Base-by-base conservation (phyloP, 2,329 filamentous ascomycete species). In the Elsinoe perseae region DNA sequence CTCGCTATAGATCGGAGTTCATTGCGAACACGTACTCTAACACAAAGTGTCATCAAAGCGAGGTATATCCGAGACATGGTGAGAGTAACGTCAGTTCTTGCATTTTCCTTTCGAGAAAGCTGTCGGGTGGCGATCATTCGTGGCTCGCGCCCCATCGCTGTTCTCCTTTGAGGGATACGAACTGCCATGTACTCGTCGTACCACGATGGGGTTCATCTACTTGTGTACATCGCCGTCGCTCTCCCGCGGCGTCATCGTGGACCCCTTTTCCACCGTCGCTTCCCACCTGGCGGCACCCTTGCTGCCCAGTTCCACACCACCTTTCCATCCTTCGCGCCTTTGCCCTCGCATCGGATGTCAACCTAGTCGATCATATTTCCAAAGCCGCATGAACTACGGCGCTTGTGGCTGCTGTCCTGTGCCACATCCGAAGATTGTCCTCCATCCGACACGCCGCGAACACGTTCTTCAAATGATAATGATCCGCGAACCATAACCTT, bases 321-420 rank as follows among this genome's bases (percentile, higher is more conserved):
- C 44, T 30, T 18, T 32, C 44, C 44, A 50, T 50, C 44, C 25
- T 30, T 50, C 44, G 44, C 27, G 30, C 44, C 25, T 30, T 50
- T 27, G 44, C 27, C 44, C 9, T 30, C 10, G 25, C 21, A 43
- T 32, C 44, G 25, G 25, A 30, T 50, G 44, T 32, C 44, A 44
- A 44, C 40, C 40, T 44, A 44, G 40, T 16, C 16, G 44, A 50
- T 30, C 28, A 30, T 27, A 18, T 18, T 50, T 50, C 25, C 44
- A 27, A 50, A 50, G 14, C 44, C 28, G 44, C 44, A 50, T 50
- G 44, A 50, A 50, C 44, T 2, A 50, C 16, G 44, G 44, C 28
- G 25, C 28, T 50, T 50, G 44, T 50, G 44, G 44, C 44, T 28
- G 40, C 38, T 48, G n/a, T 14, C n/a, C 23, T 32, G 44, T 30